A percentile compares a stretch with the other conserved stretches of the same genome.
phyloP scores from a whole-genome alignment of 2,329 filamentous ascomycete genomes.

The Sordariomycetes sp. region DNA sequence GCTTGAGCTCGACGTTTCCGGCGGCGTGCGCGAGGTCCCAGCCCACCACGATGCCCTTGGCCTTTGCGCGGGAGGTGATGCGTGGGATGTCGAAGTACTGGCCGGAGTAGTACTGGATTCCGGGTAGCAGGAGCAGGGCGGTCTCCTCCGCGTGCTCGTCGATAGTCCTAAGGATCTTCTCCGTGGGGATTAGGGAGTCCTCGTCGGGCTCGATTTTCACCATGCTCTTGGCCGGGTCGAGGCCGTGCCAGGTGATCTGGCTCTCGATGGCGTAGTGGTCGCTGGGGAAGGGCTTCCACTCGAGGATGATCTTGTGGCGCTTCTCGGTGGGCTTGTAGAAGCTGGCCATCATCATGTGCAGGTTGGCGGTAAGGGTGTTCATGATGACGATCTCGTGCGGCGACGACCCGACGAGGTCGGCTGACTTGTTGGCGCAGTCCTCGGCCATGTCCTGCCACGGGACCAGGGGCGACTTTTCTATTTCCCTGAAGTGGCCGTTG shows the following conservation, averaged over 20 bases:
- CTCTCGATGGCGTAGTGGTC: slow-evolving; percentile 77
- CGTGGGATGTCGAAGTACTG: slow-evolving; percentile 74
- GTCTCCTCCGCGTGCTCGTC: slow-evolving; percentile 62
- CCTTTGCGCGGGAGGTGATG: slow-evolving; percentile 70
- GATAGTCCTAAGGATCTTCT: slow-evolving; percentile 62
- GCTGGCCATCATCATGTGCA: slow-evolving; percentile 70
- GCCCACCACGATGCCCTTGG: slow-evolving; percentile 60
- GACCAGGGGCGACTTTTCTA: slow-evolving; percentile 53
- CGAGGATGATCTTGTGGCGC: slow-evolving; percentile 64
- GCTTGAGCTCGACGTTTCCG: slow-evolving; percentile 69
- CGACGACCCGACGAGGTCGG: slow-evolving; percentile 57
- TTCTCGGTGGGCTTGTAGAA: slow-evolving; percentile 58
- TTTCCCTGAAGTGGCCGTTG: slow-evolving; percentile 63
- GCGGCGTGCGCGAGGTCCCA: slow-evolving; percentile 86
- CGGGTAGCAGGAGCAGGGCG: slow-evolving; percentile 70
- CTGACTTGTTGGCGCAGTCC: slow-evolving; percentile 54
- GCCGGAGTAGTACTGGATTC: slow-evolving; percentile 86
- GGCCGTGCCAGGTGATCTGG: slow-evolving; percentile 59
- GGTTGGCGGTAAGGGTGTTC: slow-evolving; percentile 70
- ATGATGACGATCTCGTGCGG: slow-evolving; percentile 67
- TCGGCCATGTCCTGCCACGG: slow-evolving; percentile 67
- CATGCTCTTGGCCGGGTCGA: slow-evolving; percentile 54
- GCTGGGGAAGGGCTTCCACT: slow-evolving; percentile 77
- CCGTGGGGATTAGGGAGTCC: slow-evolving; percentile 52
- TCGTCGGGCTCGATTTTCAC: slow-evolving; percentile 54